Evolutionary conservation across 225 moss, liverwort and hornwort genomes (phyloP).

Genomic region (Bryum argenteum): DNA sequence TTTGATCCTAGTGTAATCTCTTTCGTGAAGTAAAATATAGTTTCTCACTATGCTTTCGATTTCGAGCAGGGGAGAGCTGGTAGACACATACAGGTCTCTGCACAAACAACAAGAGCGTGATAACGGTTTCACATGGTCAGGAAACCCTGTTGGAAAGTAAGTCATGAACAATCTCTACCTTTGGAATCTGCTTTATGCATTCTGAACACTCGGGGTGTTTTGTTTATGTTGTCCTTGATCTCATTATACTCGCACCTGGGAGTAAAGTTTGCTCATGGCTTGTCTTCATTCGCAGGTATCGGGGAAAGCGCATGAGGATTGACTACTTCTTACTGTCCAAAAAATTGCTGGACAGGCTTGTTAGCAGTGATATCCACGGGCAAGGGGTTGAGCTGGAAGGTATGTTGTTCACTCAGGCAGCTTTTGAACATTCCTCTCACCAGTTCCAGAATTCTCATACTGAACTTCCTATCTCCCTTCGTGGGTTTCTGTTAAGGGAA

Average conservation of each 20-base stretch:
- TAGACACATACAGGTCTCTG: slow-evolving; percentile 80
- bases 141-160: slow-evolving; percentile 85
- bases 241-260: background rate
- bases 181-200: slow-evolving; percentile 2
- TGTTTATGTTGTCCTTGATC: background rate
- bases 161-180: slow-evolving; percentile 21
- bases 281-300: slow-evolving; percentile 56
- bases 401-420: slow-evolving; percentile 36
- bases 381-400: slow-evolving; percentile 77
- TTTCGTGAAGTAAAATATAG: background rate
- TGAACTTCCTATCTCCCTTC: too few species aligned
- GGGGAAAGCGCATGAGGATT: slow-evolving; percentile 91
- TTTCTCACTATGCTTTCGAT: slow-evolving; percentile 28
- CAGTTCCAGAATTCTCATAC: background rate
- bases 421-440: slow-evolving; percentile 14
- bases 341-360: slow-evolving; percentile 52
- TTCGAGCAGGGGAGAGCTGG: slow-evolving; percentile 66
- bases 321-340: slow-evolving; percentile 73
- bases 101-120: slow-evolving; percentile 71
- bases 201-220: background rate
- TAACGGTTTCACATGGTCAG: slow-evolving; percentile 81
- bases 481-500: background rate
- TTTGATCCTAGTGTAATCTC: background rate
- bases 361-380: slow-evolving; percentile 65
- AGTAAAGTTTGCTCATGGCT: slow-evolving; percentile 1